These are phyloP conservation scores for Leccinum laetum DNA, from an alignment of 1,284 basidiomycete species.

Conservation along the genomic window DNA sequence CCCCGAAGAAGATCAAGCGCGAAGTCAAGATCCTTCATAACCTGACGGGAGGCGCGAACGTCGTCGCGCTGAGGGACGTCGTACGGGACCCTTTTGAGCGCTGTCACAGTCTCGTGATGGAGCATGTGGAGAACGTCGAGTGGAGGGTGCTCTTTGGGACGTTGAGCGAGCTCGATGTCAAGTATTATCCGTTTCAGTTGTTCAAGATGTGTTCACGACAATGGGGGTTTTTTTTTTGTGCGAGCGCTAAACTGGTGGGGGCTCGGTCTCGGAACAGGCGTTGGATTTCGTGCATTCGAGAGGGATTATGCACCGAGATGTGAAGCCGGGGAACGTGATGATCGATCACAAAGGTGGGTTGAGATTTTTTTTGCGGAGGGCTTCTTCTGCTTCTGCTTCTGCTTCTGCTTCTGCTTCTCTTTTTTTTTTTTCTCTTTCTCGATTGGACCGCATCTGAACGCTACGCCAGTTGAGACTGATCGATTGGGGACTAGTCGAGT, in stretches of 20 bases:
- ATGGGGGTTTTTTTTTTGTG: neutral
- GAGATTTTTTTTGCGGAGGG: neutral
- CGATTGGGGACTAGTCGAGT: conserved; percentile 93
- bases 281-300: conserved; percentile 88
- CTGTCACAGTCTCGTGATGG: conserved; percentile 85
- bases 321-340: conserved; percentile 93
- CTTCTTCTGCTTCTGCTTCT: too few relatives aligned
- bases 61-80: conserved; percentile 82
- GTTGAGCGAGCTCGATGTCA: conserved; percentile 80
- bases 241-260: neutral
- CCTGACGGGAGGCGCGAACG: conserved; percentile 83
- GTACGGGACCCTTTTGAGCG: conserved; percentile 76
- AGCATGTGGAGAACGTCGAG: conserved; percentile 84
- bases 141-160: conserved; percentile 80
- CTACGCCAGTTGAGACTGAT: conserved; percentile 70
- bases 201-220: conserved; percentile 57
- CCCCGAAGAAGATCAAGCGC: conserved; percentile 91
- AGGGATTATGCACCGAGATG: conserved; percentile 91
- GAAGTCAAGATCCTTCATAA: conserved; percentile 93
- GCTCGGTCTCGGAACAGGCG: conserved; percentile 46
- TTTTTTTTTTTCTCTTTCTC: neutral
- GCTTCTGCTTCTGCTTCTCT: neutral
- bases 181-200: conserved; percentile 85
- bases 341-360: conserved; percentile 77
- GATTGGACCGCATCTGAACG: neutral